Evolutionary conservation across 2,329 filamentous ascomycete genomes (phyloP).

Genomic region (Exophiala oligosperma): DNA sequence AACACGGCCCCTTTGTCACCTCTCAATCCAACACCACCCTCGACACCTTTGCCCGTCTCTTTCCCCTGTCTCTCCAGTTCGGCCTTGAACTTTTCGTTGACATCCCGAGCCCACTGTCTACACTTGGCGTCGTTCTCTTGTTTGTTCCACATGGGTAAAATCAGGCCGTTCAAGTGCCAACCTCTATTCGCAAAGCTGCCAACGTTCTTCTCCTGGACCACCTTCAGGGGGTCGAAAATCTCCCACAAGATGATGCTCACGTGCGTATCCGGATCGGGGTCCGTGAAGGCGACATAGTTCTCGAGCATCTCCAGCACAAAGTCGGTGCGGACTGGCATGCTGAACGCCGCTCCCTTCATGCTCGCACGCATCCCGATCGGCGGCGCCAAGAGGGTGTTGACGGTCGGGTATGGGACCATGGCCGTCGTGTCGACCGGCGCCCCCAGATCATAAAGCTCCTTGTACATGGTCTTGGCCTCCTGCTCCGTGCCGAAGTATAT

Average conservation of each 20-base stretch:
- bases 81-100: slow-evolving; percentile 34
- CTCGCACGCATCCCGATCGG: slow-evolving; percentile 41
- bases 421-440: slow-evolving; percentile 40
- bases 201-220: slow-evolving; percentile 41
- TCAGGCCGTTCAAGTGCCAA: slow-evolving; percentile 45
- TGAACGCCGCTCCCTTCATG: slow-evolving; percentile 48
- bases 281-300: slow-evolving; percentile 34
- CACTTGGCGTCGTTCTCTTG: slow-evolving; percentile 38
- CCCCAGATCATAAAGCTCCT: slow-evolving; percentile 39
- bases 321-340: slow-evolving; percentile 40
- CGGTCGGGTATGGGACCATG: slow-evolving; percentile 43
- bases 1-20: slow-evolving; percentile 23
- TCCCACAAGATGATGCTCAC: slow-evolving; percentile 43
- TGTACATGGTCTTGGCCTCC: slow-evolving; percentile 39
- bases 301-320: slow-evolving; percentile 37
- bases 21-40: slow-evolving; percentile 10
- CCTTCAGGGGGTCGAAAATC: slow-evolving; percentile 43
- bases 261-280: slow-evolving; percentile 32
- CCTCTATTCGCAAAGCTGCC: slow-evolving; percentile 51
- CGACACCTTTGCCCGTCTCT: slow-evolving; percentile 15
- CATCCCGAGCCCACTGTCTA: slow-evolving; percentile 40
- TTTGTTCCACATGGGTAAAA: slow-evolving; percentile 45
- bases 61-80: slow-evolving; percentile 25
- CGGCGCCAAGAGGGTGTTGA: slow-evolving; percentile 43
- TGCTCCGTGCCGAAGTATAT: slow-evolving; percentile 41